Conservation (phyloP, 2,329 filamentous ascomycete species). For the Alternaria ventricosa region DNA sequence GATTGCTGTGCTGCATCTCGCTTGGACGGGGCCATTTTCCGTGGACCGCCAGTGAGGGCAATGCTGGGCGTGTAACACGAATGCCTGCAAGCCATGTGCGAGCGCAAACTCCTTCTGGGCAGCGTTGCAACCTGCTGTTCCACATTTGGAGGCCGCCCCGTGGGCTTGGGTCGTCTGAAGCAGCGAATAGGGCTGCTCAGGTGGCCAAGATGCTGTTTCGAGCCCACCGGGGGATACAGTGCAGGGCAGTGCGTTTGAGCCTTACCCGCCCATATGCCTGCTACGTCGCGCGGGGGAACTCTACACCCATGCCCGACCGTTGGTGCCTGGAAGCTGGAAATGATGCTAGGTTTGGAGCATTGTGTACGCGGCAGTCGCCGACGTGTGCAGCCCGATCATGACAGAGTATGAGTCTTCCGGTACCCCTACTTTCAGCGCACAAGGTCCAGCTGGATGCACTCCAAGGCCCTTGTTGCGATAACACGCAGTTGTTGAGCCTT, state of each 20-base stretch:
- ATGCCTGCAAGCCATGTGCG: conserved; percentile 15
- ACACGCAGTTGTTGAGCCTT: conserved; percentile 24
- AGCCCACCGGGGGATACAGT: conserved; percentile 26
- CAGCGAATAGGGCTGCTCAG: conserved; percentile 14
- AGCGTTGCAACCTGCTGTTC: conserved; percentile 36
- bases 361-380: conserved; percentile 17
- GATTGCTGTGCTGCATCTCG: conserved; percentile 8
- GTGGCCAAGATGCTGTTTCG: conserved; percentile 2
- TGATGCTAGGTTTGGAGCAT: conserved; percentile 7
- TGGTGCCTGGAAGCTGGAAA: conserved; percentile 20
- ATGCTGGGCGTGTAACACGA: conserved; percentile 14
- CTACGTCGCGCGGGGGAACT: not conserved
- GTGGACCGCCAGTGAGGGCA: conserved; percentile 7
- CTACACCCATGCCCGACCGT: conserved; percentile 13
- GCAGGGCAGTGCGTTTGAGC: conserved; percentile 32
- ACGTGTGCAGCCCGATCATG: conserved; percentile 12
- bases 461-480: conserved; percentile 14
- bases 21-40: conserved; percentile 15
- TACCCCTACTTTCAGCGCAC: conserved; percentile 15
- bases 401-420: conserved; percentile 10
- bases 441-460: conserved; percentile 22
- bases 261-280: conserved; percentile 16
- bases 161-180: conserved; percentile 15
- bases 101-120: conserved; percentile 19
- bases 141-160: conserved; percentile 22